Conservation (phyloP, 352 stramenopile genomes). For the Phytophthora colocasiae region DNA sequence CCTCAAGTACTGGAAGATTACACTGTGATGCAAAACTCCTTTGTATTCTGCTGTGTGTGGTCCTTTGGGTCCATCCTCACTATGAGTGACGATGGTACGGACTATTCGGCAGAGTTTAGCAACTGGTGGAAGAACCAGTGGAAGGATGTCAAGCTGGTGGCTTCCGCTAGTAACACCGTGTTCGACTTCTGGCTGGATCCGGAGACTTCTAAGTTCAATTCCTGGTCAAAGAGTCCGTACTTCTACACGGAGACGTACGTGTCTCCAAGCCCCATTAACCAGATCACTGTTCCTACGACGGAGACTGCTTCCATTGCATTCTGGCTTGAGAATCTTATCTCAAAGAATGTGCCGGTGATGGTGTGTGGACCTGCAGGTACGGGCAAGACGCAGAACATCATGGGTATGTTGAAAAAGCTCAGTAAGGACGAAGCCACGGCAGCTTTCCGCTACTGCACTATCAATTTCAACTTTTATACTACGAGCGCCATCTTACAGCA, state of each 20-base stretch:
- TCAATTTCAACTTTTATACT: constrained; percentile 99
- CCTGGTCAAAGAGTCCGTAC: constrained; percentile 96
- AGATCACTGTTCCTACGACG: constrained; percentile 94
- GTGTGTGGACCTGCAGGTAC: constrained; percentile 94
- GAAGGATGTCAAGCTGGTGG: constrained; percentile 96
- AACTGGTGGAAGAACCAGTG: constrained; percentile 97
- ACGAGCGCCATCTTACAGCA: constrained; percentile 93
- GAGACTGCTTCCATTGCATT: constrained; percentile 96
- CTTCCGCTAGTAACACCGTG: constrained; percentile 93
- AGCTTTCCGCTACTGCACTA: constrained; percentile 90
- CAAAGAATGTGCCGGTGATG: constrained; percentile 93
- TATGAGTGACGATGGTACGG: constrained; percentile 93
- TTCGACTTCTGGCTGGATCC: constrained; percentile 98
- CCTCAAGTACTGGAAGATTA: constrained; percentile 78
- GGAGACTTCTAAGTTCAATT: constrained; percentile 91
- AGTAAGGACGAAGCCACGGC: constrained; percentile 85
- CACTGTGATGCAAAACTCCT: constrained; percentile 91
- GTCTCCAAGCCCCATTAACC: constrained; percentile 86
- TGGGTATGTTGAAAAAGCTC: constrained; percentile 94
- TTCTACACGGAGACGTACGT: constrained; percentile 93
- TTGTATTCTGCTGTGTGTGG: constrained; percentile 97
- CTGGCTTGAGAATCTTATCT: constrained; percentile 95
- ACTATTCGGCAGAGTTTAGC: constrained; percentile 95
- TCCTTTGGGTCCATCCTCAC: constrained; percentile 94
- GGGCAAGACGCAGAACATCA: constrained; percentile 96